Base-by-base conservation (phyloP, 2,329 filamentous ascomycete genomes). In the Coniochaeta sp. region DNA sequence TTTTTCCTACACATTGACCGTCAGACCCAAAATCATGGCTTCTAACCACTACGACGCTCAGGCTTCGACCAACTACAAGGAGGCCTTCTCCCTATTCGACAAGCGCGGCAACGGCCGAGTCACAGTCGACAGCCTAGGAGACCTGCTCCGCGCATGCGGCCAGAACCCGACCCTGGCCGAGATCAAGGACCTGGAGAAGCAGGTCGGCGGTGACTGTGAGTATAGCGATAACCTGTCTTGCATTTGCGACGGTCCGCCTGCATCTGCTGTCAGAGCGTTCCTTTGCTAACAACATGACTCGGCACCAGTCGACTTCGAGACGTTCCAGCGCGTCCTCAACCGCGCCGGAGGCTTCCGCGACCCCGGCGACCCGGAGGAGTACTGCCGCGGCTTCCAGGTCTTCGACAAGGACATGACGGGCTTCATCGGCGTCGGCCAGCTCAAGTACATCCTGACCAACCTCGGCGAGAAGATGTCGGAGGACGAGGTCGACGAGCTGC, bases 371-470 rank as follows among this genome's bases (percentile, higher is more conserved):
- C 93, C 95, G 44, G 93, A 98, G 72, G 93, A 98, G 76, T 99
- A 99, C 79, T 96, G 93, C 77, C 90, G 93, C 64, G 95, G 95
- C 60, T 99, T 99, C 82, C 95, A 99, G 77, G 95, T 99, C 59
- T 99, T 99, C 70, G 95, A 99, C 79, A 99, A 99, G 79, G 95
- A 99, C 75, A 89, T 96, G 86, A 96, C 92, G 62, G 95, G 95
- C 58, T 97, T 93, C 77, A 98, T 99, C 73, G 95, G 93, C 60
- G 93, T 98, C 65, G 95, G 95, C 61, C 95, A 99, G 79, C 85
- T 99, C 75, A 90, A 96, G 78, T 99, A 99, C 79, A 93, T 99
- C 74, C 79, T 99, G 71, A 99, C 95, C 60, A 98, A 98, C 74
- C 79, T 99, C 69, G 95, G 95, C 70, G 95, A 99, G 88, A 98